Percentiles rank a stretch among this genome's conserved stretches.
phyloP scores from a whole-genome alignment of 768 basidiomycete species.

The Russula brevipes region DNA sequence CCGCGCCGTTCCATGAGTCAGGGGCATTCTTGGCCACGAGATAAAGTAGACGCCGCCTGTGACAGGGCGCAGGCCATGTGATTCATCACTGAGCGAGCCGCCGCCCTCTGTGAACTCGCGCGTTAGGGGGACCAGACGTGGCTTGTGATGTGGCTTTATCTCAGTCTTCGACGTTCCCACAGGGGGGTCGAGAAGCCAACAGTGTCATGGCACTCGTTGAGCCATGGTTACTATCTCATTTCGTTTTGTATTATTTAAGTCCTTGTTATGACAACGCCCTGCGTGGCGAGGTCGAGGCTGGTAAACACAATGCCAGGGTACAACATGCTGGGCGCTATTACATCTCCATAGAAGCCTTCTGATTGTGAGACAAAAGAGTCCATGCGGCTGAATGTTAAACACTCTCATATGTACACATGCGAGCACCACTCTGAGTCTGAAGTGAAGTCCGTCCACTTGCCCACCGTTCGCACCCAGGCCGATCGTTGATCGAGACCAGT shows the following conservation, averaged over 20 bases:
- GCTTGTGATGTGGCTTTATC: constrained; percentile 1
- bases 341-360: neutral
- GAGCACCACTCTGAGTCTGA: neutral
- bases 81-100: neutral
- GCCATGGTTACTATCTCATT: neutral
- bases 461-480: neutral
- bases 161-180: neutral
- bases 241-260: neutral
- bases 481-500: too few relatives aligned
- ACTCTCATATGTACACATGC: neutral
- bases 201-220: neutral
- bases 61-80: neutral
- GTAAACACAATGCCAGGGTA: neutral
- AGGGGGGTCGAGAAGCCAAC: neutral
- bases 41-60: constrained; percentile 12
- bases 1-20: neutral
- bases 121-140: neutral
- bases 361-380: neutral
- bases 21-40: constrained; percentile 4
- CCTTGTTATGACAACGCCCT: neutral
- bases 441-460: neutral
- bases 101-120: neutral
- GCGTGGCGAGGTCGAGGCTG: neutral
- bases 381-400: too few relatives aligned
- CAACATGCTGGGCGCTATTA: too few relatives aligned